Evolutionary conservation across 768 basidiomycete genomes (phyloP).

Genomic region (Boletus vinaceobasis): DNA sequence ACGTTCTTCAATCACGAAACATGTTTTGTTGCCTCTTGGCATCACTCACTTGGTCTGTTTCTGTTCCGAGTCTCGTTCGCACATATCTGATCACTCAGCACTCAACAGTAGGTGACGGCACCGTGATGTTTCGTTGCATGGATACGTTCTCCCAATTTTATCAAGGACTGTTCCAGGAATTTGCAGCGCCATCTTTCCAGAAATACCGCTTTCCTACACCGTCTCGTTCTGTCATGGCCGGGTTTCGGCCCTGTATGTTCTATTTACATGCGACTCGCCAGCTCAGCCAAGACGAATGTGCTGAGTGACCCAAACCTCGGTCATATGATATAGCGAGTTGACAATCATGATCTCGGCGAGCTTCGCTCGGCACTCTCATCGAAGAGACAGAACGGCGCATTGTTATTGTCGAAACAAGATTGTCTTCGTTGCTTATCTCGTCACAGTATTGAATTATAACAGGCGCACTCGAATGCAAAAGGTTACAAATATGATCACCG

Average conservation of each 20-base stretch:
- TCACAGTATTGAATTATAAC: constrained; percentile 18
- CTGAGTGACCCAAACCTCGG: neutral
- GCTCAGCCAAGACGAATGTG: constrained; percentile 8
- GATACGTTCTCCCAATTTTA: constrained; percentile 25
- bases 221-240: constrained; percentile 1
- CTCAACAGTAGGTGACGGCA: constrained; percentile 23
- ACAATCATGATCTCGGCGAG: neutral
- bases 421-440: constrained; percentile 31
- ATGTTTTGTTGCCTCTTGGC: constrained; percentile 27
- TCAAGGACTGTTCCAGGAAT: constrained; percentile 10
- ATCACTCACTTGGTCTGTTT: constrained; percentile 27
- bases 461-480: constrained; percentile 3
- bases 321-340: constrained; percentile 7
- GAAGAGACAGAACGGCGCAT: neutral
- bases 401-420: constrained; percentile 23
- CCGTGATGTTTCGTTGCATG: constrained; percentile 22
- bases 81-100: neutral
- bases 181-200: constrained; percentile 14
- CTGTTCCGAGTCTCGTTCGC: neutral
- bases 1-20: constrained; percentile 18
- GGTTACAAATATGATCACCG: constrained; percentile 26
- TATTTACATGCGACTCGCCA: constrained; percentile 17
- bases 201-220: constrained; percentile 17
- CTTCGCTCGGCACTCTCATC: constrained; percentile 8
- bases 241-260: constrained; percentile 15